Conservation (phyloP, 352 stramenopile genomes). For the Globisporangium paddicum region DNA sequence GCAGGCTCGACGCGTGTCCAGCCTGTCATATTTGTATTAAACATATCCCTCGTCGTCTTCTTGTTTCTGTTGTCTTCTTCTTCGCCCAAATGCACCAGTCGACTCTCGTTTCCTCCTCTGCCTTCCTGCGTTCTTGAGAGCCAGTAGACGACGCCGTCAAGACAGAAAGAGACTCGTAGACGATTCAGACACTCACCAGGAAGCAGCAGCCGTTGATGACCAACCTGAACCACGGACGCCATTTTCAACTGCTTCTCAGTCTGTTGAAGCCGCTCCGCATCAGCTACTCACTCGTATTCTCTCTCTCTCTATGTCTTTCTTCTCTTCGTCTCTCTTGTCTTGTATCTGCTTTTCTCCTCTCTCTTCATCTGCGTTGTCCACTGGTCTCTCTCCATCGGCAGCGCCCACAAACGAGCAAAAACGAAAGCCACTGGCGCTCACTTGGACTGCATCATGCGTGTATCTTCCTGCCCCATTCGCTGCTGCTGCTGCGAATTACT, state of each 20-base stretch:
- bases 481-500: conserved; percentile 15
- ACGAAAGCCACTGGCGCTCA: neutral
- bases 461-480: neutral
- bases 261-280: neutral
- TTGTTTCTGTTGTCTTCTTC: neutral
- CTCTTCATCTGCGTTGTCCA: neutral
- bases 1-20: neutral
- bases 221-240: neutral
- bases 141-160: neutral
- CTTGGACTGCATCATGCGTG: neutral
- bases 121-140: neutral
- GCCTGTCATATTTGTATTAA: neutral
- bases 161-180: neutral
- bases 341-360: neutral
- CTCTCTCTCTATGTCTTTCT: neutral
- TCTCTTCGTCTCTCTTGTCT: neutral
- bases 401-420: neutral
- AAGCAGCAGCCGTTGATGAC: neutral
- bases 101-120: neutral
- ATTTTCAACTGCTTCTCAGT: neutral
- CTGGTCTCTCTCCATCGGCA: neutral
- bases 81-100: neutral
- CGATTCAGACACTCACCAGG: neutral
- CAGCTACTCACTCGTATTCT: neutral
- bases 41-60: neutral